Percentiles rank a stretch among this genome's conserved stretches.
These are phyloP conservation scores for Cicer chorassanicum DNA, from an alignment of 306 rosid species.

Conservation along the genomic window DNA sequence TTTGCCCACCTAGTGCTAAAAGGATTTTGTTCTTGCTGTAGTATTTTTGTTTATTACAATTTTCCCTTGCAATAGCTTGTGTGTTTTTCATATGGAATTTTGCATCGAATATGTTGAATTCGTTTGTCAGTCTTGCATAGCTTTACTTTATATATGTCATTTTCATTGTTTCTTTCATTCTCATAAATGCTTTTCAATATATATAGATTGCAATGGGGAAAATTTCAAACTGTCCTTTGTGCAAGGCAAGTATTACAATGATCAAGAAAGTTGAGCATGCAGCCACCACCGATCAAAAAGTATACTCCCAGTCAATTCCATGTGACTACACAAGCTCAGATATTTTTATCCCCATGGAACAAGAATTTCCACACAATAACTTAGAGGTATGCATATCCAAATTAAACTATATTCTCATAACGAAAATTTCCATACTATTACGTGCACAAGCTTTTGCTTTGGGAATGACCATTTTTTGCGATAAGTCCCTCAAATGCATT, in stretches of 20 bases:
- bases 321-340: conserved; percentile 56
- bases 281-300: conserved; percentile 68
- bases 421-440: not conserved
- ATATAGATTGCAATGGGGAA: conserved; percentile 65
- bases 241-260: conserved; percentile 71
- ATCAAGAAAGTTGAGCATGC: conserved; percentile 76
- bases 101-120: conserved; percentile 23
- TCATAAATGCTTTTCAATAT: conserved; percentile 45
- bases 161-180: conserved; percentile 41
- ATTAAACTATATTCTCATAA: conserved; percentile 3
- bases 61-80: not conserved
- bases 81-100: not conserved
- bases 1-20: not conserved
- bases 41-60: not conserved
- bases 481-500: conserved; percentile 5
- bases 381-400: conserved; percentile 63
- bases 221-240: conserved; percentile 77
- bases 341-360: conserved; percentile 49
- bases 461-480: conserved; percentile 8
- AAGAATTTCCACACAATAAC: conserved; percentile 45
- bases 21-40: conserved; percentile 7
- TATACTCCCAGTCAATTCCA: conserved; percentile 89
- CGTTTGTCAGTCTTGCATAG: conserved; percentile 8
- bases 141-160: conserved; percentile 27
- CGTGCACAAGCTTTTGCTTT: not conserved